These are phyloP conservation scores for Papiliotrema terrestris DNA, from an alignment of 1,284 basidiomycete species.

Conservation along the genomic window DNA sequence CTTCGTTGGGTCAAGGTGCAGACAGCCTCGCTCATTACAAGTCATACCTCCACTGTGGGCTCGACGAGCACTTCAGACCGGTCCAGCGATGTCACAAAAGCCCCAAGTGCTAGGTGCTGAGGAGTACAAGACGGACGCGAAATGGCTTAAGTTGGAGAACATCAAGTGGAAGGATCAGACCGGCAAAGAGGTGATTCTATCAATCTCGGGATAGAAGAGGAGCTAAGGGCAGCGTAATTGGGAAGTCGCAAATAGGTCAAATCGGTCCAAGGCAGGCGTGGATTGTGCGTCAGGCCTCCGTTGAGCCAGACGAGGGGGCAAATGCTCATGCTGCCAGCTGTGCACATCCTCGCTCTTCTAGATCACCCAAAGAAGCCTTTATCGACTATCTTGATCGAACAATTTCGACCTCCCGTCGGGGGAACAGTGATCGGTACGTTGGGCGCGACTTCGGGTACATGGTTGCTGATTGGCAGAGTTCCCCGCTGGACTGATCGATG, in stretches of 20 bases:
- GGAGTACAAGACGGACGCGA: slow-evolving; percentile 37
- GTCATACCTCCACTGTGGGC: too few relatives aligned
- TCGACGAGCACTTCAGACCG: background rate
- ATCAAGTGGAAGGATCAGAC: slow-evolving; percentile 70
- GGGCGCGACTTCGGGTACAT: slow-evolving; percentile 8
- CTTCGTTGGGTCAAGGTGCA: too few relatives aligned
- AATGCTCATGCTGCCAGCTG: slow-evolving; percentile 60
- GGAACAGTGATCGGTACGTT: slow-evolving; percentile 65
- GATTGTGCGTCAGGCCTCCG: slow-evolving; percentile 78
- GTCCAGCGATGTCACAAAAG: slow-evolving; percentile 11
- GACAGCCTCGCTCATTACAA: too few relatives aligned
- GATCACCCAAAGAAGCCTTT: slow-evolving; percentile 57
- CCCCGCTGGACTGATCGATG: slow-evolving; percentile 81
- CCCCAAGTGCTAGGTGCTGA: slow-evolving; percentile 35
- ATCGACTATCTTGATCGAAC: slow-evolving; percentile 80
- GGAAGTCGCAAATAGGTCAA: slow-evolving; percentile 81
- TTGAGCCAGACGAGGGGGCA: too few relatives aligned
- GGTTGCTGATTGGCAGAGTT: slow-evolving; percentile 57
- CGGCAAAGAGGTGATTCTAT: slow-evolving; percentile 61
- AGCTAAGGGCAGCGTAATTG: slow-evolving; percentile 61
- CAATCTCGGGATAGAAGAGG: background rate
- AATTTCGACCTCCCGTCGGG: slow-evolving; percentile 77
- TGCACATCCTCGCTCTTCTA: slow-evolving; percentile 76
- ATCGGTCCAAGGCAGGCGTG: slow-evolving; percentile 65
- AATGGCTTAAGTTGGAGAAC: slow-evolving; percentile 45